Evolutionary conservation across 805 yeast species (phyloP).

Genomic region (Scheffersomyces ergatensis): DNA sequence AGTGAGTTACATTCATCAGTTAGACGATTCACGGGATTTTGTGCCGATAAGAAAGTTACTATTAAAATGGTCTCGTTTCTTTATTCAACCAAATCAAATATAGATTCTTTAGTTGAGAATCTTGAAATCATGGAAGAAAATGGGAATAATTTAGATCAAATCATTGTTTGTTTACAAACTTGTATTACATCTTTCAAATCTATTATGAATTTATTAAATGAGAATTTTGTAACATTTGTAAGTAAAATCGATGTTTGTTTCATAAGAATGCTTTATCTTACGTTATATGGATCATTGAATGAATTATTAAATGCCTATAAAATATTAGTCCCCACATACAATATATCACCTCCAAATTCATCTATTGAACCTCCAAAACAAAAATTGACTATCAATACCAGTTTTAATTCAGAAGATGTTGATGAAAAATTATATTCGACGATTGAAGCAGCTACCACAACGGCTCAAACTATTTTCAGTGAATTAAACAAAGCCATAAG

Average conservation of each 20-base stretch:
- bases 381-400: constrained; percentile 20
- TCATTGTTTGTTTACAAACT: constrained; percentile 27
- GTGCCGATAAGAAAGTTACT: constrained; percentile 53
- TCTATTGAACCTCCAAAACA: neutral
- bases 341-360: neutral
- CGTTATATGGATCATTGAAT: constrained; percentile 59
- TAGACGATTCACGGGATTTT: constrained; percentile 55
- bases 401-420: constrained; percentile 37
- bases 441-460: constrained; percentile 56
- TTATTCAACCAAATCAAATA: constrained; percentile 51
- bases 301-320: constrained; percentile 69
- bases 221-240: constrained; percentile 48
- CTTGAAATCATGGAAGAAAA: constrained; percentile 47
- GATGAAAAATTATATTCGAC: constrained; percentile 69
- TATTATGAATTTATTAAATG: constrained; percentile 47
- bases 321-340: constrained; percentile 25
- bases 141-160: constrained; percentile 26
- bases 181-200: constrained; percentile 49
- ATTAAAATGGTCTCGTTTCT: constrained; percentile 51
- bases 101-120: constrained; percentile 55
- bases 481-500: constrained; percentile 69
- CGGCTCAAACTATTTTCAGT: constrained; percentile 75
- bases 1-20: constrained; percentile 64
- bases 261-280: constrained; percentile 60
- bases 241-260: constrained; percentile 61